These are phyloP conservation scores for Apiospora kogelbergensis DNA, from an alignment of 2,329 filamentous ascomycete species.

Conservation along the genomic window DNA sequence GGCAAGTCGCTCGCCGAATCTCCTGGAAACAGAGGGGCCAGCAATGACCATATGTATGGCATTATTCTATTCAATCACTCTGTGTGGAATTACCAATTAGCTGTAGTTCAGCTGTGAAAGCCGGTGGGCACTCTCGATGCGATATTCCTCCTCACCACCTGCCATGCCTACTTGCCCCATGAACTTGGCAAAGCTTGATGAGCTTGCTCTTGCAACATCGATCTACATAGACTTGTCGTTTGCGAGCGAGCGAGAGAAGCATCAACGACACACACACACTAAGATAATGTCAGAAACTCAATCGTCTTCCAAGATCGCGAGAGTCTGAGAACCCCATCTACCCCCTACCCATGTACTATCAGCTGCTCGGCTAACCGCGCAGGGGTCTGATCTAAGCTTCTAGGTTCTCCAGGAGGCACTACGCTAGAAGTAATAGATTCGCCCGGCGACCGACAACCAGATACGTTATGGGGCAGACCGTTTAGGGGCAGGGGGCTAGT, in stretches of 20 bases:
- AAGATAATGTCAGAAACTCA: not conserved
- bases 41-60: no score
- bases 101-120: no score
- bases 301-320: not conserved
- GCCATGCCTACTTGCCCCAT: not conserved
- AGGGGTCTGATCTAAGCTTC: not conserved
- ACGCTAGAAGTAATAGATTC: not conserved
- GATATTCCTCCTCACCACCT: not conserved
- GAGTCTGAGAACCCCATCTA: no score
- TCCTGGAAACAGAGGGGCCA: not conserved
- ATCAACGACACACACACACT: not conserved
- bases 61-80: no score
- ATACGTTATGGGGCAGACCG: not conserved
- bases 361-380: not conserved
- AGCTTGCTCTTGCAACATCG: not conserved
- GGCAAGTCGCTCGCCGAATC: not conserved
- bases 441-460: not conserved
- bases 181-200: not conserved
- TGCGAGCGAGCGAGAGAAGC: no score
- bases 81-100: no score
- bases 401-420: not conserved
- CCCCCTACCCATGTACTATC: not conserved
- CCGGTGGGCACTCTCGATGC: not conserved
- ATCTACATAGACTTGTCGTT: not conserved
- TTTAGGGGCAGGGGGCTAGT: not conserved